Evolutionary conservation across 306 rosid species (phyloP), one percentile per base, ranked within the genome.

Genomic region (Biancaea sappan): DNA sequence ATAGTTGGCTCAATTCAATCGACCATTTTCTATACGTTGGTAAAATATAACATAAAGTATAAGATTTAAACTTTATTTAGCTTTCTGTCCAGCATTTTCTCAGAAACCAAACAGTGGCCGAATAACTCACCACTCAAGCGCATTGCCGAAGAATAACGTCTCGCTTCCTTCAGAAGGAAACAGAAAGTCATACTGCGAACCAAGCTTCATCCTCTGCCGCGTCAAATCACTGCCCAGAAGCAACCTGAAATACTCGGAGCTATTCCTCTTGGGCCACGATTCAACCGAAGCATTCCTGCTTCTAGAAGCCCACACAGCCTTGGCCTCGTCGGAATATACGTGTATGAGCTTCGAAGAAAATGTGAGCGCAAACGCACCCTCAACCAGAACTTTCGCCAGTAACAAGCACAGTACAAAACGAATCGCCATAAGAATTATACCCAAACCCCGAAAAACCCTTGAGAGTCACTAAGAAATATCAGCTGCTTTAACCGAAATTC

Each of bases 281-380:
- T 71, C 76, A 24, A 18, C 67, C 12, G 18, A 63, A 38, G 37
- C 56, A 68, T 74, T 78, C 35, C 60, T 68, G 5, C 64, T 62
- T 65, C 79, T 74, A 41, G 88, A 77, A 44, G 56, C 83, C 75
- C 88, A 76, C 38, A 84, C 71, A 54, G 69, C 68, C 73, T 66
- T 86, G 44, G 84, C 83, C 59, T 93, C 95, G 58, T 84, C 87
- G 15, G 97, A 91, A 81, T 84, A 91, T 22, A 91, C 73, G 78
- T 93, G 97, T 53, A 93, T 73, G 34, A 93, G 80, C 87, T 82
- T 83, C n/a, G 93, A 86, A 24, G 97, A 87, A 28, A 87, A 85
- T 80, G 88, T 78, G 37, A 50, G 21, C 59, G 80, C 71, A 41
- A 21, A 60, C 43, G 70, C 74, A 74, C 73, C 78, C 67, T 84